Percentiles rank a stretch among this genome's conserved stretches.
These are phyloP conservation scores for Elaeagnus macrophylla DNA, from an alignment of 306 rosid species.

Conservation along the genomic window DNA sequence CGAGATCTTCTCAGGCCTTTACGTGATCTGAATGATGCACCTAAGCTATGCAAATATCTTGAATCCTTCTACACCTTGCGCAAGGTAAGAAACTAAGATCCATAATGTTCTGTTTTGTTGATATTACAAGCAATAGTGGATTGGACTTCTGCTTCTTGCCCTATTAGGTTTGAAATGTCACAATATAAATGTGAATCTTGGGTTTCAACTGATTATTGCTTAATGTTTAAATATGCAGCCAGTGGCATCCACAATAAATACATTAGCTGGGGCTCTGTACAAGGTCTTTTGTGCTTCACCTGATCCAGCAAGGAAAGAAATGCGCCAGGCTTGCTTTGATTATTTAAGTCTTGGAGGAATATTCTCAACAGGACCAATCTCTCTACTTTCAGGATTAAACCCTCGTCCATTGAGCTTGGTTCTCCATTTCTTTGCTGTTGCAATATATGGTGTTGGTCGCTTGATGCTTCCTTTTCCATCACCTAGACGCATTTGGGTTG, in stretches of 20 bases:
- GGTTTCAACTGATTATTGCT: background rate
- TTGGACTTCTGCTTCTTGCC: background rate
- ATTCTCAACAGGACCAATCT: conserved; percentile 71
- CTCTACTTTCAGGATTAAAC: conserved; percentile 82
- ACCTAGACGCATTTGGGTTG: conserved; percentile 75
- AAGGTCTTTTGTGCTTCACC: conserved; percentile 89
- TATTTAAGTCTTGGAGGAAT: conserved; percentile 85
- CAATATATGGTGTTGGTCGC: conserved; percentile 80
- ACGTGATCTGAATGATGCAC: conserved; percentile 58
- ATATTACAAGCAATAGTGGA: background rate
- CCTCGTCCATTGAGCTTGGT: conserved; percentile 90
- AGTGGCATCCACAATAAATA: conserved; percentile 93
- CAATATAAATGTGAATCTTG: background rate
- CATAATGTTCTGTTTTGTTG: background rate
- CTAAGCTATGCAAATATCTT: conserved; percentile 74
- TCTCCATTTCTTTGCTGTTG: conserved; percentile 91
- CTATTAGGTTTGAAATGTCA: background rate
- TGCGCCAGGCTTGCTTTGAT: conserved; percentile 97
- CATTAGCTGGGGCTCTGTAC: conserved; percentile 93
- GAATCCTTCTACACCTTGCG: conserved; percentile 85
- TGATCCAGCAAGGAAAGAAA: conserved; percentile 85
- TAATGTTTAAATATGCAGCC: conserved; percentile 47
- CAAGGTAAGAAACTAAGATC: conserved; percentile 35
- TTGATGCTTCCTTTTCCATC: conserved; percentile 78
- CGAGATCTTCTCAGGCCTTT: conserved; percentile 80